phyloP scores from a whole-genome alignment of 2,329 filamentous ascomycete genomes.

The Alternaria consortialis region DNA sequence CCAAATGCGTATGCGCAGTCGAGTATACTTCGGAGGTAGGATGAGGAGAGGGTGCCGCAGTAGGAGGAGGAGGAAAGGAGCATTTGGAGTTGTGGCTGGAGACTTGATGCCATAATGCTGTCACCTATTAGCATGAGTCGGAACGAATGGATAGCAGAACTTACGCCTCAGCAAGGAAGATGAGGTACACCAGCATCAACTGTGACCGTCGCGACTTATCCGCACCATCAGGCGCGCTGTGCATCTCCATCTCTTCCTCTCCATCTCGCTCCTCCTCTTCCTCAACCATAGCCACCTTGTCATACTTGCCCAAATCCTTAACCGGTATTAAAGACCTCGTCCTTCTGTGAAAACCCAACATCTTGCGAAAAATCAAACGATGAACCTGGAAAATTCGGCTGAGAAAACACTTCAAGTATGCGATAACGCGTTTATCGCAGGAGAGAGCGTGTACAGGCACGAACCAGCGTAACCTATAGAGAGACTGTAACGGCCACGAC shows the following conservation, averaged over 20 bases:
- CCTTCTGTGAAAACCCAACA: constrained; percentile 57
- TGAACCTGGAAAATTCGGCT: constrained; percentile 7
- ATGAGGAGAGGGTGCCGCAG: constrained; percentile 56
- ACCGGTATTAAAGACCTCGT: constrained; percentile 56
- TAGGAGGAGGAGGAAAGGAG: constrained; percentile 55
- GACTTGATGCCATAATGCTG: constrained; percentile 59
- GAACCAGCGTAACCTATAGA: constrained; percentile 42
- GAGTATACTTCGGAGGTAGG: constrained; percentile 58
- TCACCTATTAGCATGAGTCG: constrained; percentile 15
- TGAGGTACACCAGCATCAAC: constrained; percentile 55
- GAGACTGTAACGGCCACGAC: constrained; percentile 43
- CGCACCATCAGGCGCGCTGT: constrained; percentile 24
- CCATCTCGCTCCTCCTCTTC: constrained; percentile 36
- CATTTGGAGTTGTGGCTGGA: constrained; percentile 58
- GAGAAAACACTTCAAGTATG: constrained; percentile 11
- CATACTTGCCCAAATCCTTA: constrained; percentile 54
- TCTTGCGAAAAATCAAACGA: constrained; percentile 32
- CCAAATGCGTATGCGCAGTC: constrained; percentile 60
- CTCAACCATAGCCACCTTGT: constrained; percentile 47
- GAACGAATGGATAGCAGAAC: constrained; percentile 19
- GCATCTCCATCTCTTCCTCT: constrained; percentile 42
- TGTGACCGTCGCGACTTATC: constrained; percentile 44
- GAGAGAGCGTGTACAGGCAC: constrained; percentile 24
- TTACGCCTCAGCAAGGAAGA: constrained; percentile 60
- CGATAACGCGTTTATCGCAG: constrained; percentile 23